Evolutionary conservation across 1,284 basidiomycete species (phyloP), one percentile per base, ranked within the genome.

Genomic region (Malassezia yamatoensis): DNA sequence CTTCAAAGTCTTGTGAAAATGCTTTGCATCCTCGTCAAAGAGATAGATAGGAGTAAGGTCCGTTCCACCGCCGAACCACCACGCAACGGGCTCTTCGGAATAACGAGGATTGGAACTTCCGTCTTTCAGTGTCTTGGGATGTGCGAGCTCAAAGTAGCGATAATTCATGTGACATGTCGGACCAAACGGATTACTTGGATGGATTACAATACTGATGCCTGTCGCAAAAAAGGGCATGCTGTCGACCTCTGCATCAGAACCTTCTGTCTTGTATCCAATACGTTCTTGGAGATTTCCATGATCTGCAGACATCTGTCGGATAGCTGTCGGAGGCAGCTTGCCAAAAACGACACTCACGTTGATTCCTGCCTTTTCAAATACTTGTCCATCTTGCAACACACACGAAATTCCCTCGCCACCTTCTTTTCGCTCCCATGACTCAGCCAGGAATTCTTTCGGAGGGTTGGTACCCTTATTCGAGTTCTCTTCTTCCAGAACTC

Each of bases 1-100:
- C 75, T 89, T 87, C 66, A 91, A 77, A 1, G 83, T 85, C 35
- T 74, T 62, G 78, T 98, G 94, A 79, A 96, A 98, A 74, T 91
- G 88, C 21, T 76, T 72, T 2, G 84, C 88, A 74, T 98, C 93
- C 59, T 87, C 85, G 59, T 85, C 83, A 77, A 85, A 90, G 9
- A 98, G 81, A 76, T 96, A 96, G 12, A 85, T 85, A 0, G 94
- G 94, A 0, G 94, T 99, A 44, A 98, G 80, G 75, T 98, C 93
- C 3, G 84, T 83, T n/a, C 93, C 93, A 36, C 93, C 93, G 42
- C 93, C 93, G 70, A 96, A 98, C 94, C 94, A 99, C 90, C 91
- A 98, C 9, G 90, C 86, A 37, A 90, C 76, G 11, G 74, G 67
- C 51, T 69, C 63, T 16, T 60, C 43, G 20, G 60, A 47, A 53